Conservation (phyloP, 2,329 filamentous ascomycete species). For the Talaromyces sp. region DNA sequence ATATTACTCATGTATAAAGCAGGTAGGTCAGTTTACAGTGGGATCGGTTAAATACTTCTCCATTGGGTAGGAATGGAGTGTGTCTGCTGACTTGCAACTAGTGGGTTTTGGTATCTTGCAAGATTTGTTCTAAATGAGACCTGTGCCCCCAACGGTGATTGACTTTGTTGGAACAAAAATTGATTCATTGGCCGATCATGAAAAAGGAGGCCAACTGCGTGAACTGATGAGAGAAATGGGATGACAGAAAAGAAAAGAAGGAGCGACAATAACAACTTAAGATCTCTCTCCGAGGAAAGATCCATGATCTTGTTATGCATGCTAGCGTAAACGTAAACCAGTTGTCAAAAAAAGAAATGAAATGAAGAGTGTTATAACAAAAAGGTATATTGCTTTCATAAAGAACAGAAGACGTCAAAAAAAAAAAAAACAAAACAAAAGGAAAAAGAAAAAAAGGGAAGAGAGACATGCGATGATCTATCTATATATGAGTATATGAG, state of each 20-base stretch:
- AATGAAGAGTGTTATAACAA: slow-evolving; percentile 7
- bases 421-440: background rate
- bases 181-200: no score
- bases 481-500: background rate
- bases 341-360: background rate
- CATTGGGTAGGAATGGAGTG: no score
- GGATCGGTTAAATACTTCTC: no score
- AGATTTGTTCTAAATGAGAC: no score
- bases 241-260: background rate
- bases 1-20: no score
- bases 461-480: background rate
- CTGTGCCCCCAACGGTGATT: no score
- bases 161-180: no score
- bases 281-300: background rate
- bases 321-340: background rate
- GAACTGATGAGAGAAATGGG: background rate
- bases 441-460: background rate
- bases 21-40: no score
- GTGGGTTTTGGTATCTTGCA: no score
- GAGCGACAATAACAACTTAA: background rate
- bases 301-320: background rate
- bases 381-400: slow-evolving; percentile 13
- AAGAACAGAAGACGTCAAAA: slow-evolving; percentile 1
- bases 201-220: background rate
- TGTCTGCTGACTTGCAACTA: no score